Evolutionary conservation across 805 yeast genomes (phyloP).

Genomic region (Candida saitoana): DNA sequence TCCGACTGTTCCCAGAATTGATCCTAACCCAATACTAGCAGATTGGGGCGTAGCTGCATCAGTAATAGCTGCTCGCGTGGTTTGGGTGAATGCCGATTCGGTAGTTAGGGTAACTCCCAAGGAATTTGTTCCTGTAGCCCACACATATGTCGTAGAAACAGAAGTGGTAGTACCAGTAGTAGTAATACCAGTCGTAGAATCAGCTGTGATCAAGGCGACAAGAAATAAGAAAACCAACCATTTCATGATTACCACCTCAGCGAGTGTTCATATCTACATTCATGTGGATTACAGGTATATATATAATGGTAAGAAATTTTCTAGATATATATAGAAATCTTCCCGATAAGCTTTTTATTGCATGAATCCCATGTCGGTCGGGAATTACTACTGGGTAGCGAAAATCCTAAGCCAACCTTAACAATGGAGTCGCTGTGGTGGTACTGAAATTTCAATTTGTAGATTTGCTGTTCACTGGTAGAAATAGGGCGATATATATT

Average conservation of each 20-base stretch:
- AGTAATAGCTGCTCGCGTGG: neutral
- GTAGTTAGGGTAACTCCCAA: neutral
- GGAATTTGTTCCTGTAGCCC: slow-evolving; percentile 4
- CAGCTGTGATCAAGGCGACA: neutral
- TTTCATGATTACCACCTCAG: neutral
- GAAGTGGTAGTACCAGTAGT: neutral
- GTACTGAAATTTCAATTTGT: no score
- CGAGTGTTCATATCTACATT: neutral
- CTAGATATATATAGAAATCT: neutral
- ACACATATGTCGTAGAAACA: neutral
- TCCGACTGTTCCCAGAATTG: slow-evolving; percentile 1
- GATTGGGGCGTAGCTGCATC: neutral
- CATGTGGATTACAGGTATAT: neutral
- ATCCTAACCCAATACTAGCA: slow-evolving; percentile 1
- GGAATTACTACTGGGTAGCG: neutral
- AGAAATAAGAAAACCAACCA: neutral
- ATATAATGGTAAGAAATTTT: no score
- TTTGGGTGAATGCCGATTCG: neutral
- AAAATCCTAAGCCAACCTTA: neutral
- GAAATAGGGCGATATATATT: no score
- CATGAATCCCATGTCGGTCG: neutral
- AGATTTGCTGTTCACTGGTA: no score
- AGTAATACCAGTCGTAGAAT: neutral
- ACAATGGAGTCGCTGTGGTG: neutral
- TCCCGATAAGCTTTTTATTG: neutral